These are phyloP conservation scores for Sporobolomyces phaffii DNA, from an alignment of 768 basidiomycete species.

Conservation along the genomic window DNA sequence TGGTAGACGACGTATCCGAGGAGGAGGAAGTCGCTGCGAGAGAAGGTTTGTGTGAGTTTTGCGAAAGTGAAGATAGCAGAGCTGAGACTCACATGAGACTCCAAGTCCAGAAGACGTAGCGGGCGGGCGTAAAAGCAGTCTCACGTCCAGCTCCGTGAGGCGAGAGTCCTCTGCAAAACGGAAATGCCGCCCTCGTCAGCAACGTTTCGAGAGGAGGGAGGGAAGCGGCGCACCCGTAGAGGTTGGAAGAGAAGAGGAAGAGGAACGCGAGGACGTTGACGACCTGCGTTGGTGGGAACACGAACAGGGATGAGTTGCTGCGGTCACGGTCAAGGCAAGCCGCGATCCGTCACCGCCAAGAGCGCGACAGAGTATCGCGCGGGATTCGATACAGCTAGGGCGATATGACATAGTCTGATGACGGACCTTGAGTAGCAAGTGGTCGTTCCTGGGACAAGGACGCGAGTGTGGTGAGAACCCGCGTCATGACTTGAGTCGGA, in stretches of 20 bases:
- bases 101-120: slow-evolving; percentile 90
- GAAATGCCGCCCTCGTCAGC: background rate
- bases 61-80: slow-evolving; percentile 63
- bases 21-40: slow-evolving; percentile 63
- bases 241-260: slow-evolving; percentile 25
- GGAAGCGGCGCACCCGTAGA: slow-evolving; percentile 8
- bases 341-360: background rate
- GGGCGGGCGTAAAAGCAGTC: slow-evolving; percentile 90
- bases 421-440: slow-evolving; percentile 36
- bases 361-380: background rate
- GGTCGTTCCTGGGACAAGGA: slow-evolving; percentile 19
- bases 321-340: background rate
- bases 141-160: slow-evolving; percentile 62
- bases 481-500: no score
- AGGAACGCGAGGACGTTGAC: slow-evolving; percentile 22
- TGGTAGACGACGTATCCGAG: slow-evolving; percentile 72
- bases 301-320: background rate
- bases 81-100: slow-evolving; percentile 32
- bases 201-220: background rate
- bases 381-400: no score
- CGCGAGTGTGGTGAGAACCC: background rate
- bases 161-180: background rate
- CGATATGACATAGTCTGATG: no score
- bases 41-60: no score
- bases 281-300: no score